Percentiles rank a stretch among this genome's conserved stretches.
phyloP scores from a whole-genome alignment of 2,329 filamentous ascomycete species.

The Colletotrichum sp. region DNA sequence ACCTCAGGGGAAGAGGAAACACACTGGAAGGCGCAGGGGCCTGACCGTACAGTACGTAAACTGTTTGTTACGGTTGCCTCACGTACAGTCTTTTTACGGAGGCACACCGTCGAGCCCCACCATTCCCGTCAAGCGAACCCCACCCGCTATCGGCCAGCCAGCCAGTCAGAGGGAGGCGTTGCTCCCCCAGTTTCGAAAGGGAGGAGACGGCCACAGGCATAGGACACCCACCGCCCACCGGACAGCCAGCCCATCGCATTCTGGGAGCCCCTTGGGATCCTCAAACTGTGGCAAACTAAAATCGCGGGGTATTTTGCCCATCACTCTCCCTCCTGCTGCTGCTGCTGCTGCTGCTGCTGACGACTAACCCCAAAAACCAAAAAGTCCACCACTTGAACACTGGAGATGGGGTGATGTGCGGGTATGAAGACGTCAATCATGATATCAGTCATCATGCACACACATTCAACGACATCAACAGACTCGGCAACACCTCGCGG shows the following conservation, averaged over 20 bases:
- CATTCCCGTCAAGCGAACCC: conserved; percentile 4
- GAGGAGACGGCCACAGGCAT: not conserved
- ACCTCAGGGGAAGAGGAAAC: not conserved
- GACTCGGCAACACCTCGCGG: not conserved
- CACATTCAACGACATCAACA: not conserved
- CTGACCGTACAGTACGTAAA: not conserved
- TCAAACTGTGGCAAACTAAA: conserved; percentile 19
- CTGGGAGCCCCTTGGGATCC: not conserved
- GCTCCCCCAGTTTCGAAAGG: conserved; percentile 20
- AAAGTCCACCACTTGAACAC: not conserved
- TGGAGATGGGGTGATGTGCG: not conserved
- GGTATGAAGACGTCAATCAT: not conserved
- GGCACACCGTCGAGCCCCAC: not conserved
- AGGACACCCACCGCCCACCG: not conserved
- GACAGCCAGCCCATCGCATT: not conserved
- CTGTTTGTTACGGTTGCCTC: fast-evolving
- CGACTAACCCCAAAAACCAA: not conserved
- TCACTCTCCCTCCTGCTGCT: not conserved
- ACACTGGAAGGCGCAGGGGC: not conserved
- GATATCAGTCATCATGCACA: not conserved
- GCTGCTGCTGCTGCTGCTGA: not conserved
- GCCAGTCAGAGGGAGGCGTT: not conserved
- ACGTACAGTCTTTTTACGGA: not conserved
- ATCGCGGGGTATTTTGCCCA: conserved; percentile 8
- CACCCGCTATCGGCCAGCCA: not conserved